Evolutionary conservation across 1,139 yeast species (phyloP), one percentile per base, ranked within the genome.

Genomic region (Blastobotrys illinoisensis): DNA sequence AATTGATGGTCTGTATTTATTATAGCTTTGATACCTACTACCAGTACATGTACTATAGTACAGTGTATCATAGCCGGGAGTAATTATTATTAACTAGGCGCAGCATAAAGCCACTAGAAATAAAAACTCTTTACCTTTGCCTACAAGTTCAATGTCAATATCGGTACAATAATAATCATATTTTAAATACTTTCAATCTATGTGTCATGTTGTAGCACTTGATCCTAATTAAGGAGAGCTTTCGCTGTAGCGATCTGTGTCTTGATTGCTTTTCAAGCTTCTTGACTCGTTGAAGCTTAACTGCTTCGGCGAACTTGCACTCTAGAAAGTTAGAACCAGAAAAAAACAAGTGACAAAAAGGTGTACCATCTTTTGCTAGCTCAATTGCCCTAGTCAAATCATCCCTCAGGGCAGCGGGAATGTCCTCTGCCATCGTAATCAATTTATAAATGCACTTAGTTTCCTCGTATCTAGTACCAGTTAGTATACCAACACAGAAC

Each of bases 391-490:
- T 13, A 7, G 40, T 7, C 40, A 32, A 14, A n/a, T 32, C 40
- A 5, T 32, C 40, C 16, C 16, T 32, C 40, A 32, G 11, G 11
- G 40, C 40, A 2, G 40, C 7, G 2, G 16, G 40, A 13, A 32
- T 32, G 3, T 11, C 40, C 16, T 32, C 40, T 13, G 40, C 40
- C 11, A 32, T 16, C 13, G 16, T 16, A 32, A n/a, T n/a, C 24
- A 50, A 20, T 14, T 50, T 45, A n/a, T n/a, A 14, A 20, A 50
- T 16, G 32, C 49, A 50, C 14, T 46, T 20, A 1, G 36, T n/a
- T 40, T 50, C 53, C 13, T 45, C 11, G 14, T 5, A 5, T n/a
- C 9, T 11, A 26, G 9, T 26, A 26, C 13, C n/a, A n/a, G n/a
- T n/a, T n/a, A n/a, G n/a, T n/a, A n/a, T n/a, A n/a, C n/a, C n/a